Conservation (phyloP, 495 filamentous ascomycete species). For the Sporormia fimetaria region DNA sequence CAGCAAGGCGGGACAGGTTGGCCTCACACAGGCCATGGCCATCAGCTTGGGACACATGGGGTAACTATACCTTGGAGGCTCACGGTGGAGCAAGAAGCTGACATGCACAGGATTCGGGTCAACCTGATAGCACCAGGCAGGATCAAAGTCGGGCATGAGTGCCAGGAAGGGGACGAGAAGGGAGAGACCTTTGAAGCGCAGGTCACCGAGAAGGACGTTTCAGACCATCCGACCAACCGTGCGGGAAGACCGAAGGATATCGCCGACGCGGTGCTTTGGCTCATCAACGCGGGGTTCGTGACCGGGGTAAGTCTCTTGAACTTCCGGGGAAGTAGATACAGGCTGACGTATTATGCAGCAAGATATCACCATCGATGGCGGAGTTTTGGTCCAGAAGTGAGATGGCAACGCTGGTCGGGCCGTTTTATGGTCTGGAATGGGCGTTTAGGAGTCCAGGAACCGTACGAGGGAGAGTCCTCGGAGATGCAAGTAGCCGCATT, state of each 20-base stretch:
- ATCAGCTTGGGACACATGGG: constrained; percentile 23
- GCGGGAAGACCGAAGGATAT: constrained; percentile 23
- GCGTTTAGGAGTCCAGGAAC: too few species aligned
- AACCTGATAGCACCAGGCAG: constrained; percentile 30
- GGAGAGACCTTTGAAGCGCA: constrained; percentile 14
- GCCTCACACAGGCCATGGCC: constrained; percentile 41
- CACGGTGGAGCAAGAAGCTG: too few species aligned
- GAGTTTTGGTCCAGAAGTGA: constrained; percentile 24
- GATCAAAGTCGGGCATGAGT: constrained; percentile 31
- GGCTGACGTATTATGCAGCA: constrained; percentile 5
- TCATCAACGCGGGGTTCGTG: constrained; percentile 24
- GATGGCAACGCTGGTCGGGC: too few species aligned
- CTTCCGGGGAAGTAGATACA: not conserved
- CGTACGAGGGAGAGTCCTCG: too few species aligned
- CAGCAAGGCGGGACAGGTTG: constrained; percentile 39
- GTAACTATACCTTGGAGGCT: too few species aligned
- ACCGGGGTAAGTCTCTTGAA: constrained; percentile 17
- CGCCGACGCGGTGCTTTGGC: constrained; percentile 22
- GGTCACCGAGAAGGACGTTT: constrained; percentile 20
- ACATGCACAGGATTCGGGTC: constrained; percentile 28
- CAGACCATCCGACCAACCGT: constrained; percentile 24
- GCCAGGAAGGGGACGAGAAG: constrained; percentile 28
- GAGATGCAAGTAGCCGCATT: too few species aligned
- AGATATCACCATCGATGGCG: constrained; percentile 26
- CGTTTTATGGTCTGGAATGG: too few species aligned